Conservation (phyloP, 2,329 filamentous ascomycete genomes). For the Ascochyta fabae region DNA sequence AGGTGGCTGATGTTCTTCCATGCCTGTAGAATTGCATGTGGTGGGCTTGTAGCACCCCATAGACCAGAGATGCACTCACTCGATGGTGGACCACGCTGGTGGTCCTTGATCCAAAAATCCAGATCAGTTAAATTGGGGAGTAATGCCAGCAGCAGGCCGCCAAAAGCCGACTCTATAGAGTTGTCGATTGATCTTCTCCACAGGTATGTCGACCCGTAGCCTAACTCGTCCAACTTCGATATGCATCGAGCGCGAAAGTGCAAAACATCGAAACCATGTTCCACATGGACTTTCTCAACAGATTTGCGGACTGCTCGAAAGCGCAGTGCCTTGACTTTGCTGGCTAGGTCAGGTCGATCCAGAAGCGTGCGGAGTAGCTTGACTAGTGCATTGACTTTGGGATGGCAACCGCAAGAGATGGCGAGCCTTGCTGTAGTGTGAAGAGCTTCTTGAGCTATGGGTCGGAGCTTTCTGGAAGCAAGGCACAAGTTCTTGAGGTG, state of each 20-base stretch:
- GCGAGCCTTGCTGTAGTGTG: slow-evolving; percentile 23
- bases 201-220: slow-evolving; percentile 16
- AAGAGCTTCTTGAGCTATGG: slow-evolving; percentile 28
- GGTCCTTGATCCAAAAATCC: slow-evolving; percentile 29
- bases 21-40: slow-evolving; percentile 6
- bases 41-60: slow-evolving; percentile 23
- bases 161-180: slow-evolving; percentile 33
- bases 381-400: slow-evolving; percentile 25
- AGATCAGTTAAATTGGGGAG: slow-evolving; percentile 29
- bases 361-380: slow-evolving; percentile 32
- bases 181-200: slow-evolving; percentile 29
- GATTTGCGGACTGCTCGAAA: slow-evolving; percentile 26
- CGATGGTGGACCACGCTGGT: slow-evolving; percentile 23
- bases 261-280: slow-evolving; percentile 21
- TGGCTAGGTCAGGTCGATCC: slow-evolving; percentile 27
- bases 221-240: slow-evolving; percentile 17
- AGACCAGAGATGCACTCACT: slow-evolving; percentile 30
- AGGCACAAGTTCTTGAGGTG: slow-evolving; percentile 26
- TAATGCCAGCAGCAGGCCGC: slow-evolving; percentile 26
- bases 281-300: slow-evolving; percentile 20
- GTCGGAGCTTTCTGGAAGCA: slow-evolving; percentile 23
- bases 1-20: slow-evolving; percentile 22
- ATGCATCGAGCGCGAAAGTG: slow-evolving; percentile 21
- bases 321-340: slow-evolving; percentile 26
- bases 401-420: slow-evolving; percentile 23